Evolutionary conservation across 768 basidiomycete species (phyloP), one percentile per base, ranked within the genome.

Genomic region (Tricholoma hemisulphureum): DNA sequence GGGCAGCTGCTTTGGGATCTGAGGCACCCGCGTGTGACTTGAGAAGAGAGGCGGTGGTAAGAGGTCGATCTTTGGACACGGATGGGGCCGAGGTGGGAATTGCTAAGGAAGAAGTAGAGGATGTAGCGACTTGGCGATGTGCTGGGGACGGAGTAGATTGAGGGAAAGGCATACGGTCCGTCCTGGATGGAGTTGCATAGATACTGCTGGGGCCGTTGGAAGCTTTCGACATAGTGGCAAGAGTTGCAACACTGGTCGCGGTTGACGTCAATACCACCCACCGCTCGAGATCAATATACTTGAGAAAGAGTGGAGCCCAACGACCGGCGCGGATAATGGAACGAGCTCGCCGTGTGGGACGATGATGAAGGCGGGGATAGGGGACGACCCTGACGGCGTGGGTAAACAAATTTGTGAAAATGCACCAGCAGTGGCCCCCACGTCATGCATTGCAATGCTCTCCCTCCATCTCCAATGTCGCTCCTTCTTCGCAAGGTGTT

Each of bases 1-100:
- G 80, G 3, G 94, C 93, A 32, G 81, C 79, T n/a, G 73, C 62
- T 59, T 73, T 78, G 37, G 86, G 86, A 71, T 86, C 83, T 48
- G 79, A 69, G 1, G 82, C 73, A 20, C 71, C 65, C 6, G 82
- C 77, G 63, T 91, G 80, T 24, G 79, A 71, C 41, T 78, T 71
- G 62, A 92, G 77, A 54, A 89, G 75, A 16, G 77, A 53, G 9
- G 66, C 57, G 21, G 59, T 58, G 13, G 66, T 67, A 43, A 67
- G 39, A 10, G 56, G 61, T 6, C 64, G 64, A 54, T 67, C 66
- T 50, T 64, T 63, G 43, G 53, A 57, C 10, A 52, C 53, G 20
- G 63, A 55, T 24, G 58, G 41, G n/a, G 60, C 24, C 29, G 62
- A 35, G 41, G 54, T 53, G 4, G 60, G 45, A 13, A 56, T 31